Conservation (phyloP, 2,329 filamentous ascomycete species). For the Colletotrichum coccodes region DNA sequence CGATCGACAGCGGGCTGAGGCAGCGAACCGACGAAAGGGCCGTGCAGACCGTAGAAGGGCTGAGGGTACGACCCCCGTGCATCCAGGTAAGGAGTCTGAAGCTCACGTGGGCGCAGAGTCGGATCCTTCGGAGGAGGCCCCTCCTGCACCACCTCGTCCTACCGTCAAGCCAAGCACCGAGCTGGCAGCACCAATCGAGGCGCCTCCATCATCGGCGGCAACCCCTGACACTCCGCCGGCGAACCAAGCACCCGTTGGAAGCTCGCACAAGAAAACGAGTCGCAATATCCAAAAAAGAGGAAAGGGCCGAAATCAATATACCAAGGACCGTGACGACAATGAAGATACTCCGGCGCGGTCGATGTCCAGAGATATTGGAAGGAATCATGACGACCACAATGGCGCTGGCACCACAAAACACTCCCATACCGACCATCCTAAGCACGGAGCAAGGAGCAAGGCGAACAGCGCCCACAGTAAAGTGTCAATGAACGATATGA, state of each 20-base stretch:
- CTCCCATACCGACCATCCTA: conserved; percentile 54
- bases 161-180: conserved; percentile 43
- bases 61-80: conserved; percentile 70
- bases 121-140: conserved; percentile 76
- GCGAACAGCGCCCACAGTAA: conserved; percentile 68
- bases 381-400: conserved; percentile 48
- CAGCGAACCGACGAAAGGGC: conserved; percentile 82
- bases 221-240: conserved; percentile 59
- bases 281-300: conserved; percentile 74
- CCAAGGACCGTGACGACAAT: conserved; percentile 75
- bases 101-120: conserved; percentile 67
- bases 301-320: conserved; percentile 85
- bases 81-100: conserved; percentile 41
- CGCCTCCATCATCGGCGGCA: conserved; percentile 45
- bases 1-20: conserved; percentile 78
- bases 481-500: conserved; percentile 89
- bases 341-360: conserved; percentile 68
- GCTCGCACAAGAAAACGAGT: conserved; percentile 69
- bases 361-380: conserved; percentile 62
- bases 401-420: conserved; percentile 47
- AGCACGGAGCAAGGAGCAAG: conserved; percentile 64
- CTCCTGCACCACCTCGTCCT: conserved; percentile 52
- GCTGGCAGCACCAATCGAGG: conserved; percentile 41
- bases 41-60: conserved; percentile 82
- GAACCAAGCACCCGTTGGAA: conserved; percentile 48